Evolutionary conservation across 1,284 basidiomycete species (phyloP), one percentile per base, ranked within the genome.

Genomic region (Phenoliferia sp.): DNA sequence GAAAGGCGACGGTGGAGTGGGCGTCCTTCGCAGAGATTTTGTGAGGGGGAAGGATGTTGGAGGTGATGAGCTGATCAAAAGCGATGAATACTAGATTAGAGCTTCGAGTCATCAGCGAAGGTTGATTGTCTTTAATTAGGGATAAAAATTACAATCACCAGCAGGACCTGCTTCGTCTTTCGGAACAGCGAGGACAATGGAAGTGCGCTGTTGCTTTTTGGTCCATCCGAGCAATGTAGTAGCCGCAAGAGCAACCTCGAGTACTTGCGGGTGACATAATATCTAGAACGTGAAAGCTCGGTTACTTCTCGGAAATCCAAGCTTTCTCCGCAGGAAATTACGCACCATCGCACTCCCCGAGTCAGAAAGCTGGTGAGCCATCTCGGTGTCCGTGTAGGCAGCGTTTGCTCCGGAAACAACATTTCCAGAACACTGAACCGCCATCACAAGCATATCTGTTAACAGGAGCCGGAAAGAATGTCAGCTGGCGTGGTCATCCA

Each of bases 391-490:
- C 19, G 66, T 64, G 61, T 76, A 76, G 15, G 72, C 73, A 0
- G 75, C 74, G 58, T 76, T 76, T n/a, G 75, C 75, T 2, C 73
- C 74, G 2, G 69, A 71, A 29, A 75, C 64, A 22, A 76, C 72
- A 31, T 69, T 10, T 3, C 75, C 75, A 9, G 69, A 74, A 59
- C 75, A 75, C 50, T 74, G 74, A 16, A 59, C 48, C 29, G 39
- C 61, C 50, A 72, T 44, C 19, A 52, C 61, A 29, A 63, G 26
- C 17, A 69, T 33, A 29, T 65, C 63, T 64, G 57, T 33, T 12
- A 44, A 29, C 5, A 19, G 17, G 48, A 52, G 22, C 12, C 10
- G 22, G 57, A 52, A 55, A 54, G 34, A 12, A 19, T 2, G n/a
- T 17, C 29, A 12, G 31, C 9, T 26, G 22, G 33, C 10, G 48